Evolutionary conservation across 2,329 filamentous ascomycete genomes (phyloP).

Genomic region (Arthrobotrys megalospora): DNA sequence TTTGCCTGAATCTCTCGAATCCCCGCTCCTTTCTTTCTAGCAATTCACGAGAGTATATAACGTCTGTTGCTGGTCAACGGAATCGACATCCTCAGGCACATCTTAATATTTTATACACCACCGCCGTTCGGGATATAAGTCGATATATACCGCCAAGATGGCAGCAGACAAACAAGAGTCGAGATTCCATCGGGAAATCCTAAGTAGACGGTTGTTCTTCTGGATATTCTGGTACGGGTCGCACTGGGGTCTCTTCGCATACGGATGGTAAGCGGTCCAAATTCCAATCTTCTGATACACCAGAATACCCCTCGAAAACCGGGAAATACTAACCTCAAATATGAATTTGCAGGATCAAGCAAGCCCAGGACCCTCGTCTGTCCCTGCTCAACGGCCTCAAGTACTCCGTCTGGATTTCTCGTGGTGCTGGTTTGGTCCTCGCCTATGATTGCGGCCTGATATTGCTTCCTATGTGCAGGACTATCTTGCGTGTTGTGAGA

Average conservation of each 20-base stretch:
- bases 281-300: not conserved
- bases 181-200: conserved; percentile 76
- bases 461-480: conserved; percentile 93
- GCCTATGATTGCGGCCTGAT: conserved; percentile 89
- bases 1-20: conserved; percentile 35
- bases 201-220: conserved; percentile 80
- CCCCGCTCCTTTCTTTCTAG: conserved; percentile 51
- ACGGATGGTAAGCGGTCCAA: conserved; percentile 81
- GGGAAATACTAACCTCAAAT: conserved; percentile 7
- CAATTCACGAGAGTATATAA: conserved; percentile 39
- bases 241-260: conserved; percentile 83
- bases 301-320: not conserved
- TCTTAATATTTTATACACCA: conserved; percentile 41
- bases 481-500: conserved; percentile 84
- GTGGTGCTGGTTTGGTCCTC: conserved; percentile 89
- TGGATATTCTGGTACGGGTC: conserved; percentile 85
- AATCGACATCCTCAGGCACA: conserved; percentile 35
- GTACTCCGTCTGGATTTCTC: conserved; percentile 95
- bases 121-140: conserved; percentile 6
- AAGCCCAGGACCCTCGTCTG: conserved; percentile 78
- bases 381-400: conserved; percentile 83
- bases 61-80: conserved; percentile 65
- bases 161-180: conserved; percentile 65
- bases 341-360: conserved; percentile 78
- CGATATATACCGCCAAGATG: conserved; percentile 67